Evolutionary conservation across 345 rosid genomes (phyloP).

Genomic region (Populus ilicifolia): DNA sequence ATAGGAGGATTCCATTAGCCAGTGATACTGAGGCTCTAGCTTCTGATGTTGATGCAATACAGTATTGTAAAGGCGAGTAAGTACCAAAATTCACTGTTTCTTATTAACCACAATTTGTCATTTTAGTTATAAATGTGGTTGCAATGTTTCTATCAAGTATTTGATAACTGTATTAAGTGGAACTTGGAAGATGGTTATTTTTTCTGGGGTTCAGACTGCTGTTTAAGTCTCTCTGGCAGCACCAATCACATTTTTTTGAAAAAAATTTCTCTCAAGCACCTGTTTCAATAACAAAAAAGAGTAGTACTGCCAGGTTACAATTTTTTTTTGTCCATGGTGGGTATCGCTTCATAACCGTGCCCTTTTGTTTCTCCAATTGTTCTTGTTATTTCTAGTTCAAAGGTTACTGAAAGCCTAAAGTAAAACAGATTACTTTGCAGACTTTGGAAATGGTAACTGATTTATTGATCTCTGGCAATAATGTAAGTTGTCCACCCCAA

Average conservation of each 20-base stretch:
- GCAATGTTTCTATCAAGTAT: slow-evolving; percentile 6
- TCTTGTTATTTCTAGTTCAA: background rate
- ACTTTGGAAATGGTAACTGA: background rate
- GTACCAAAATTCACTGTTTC: slow-evolving; percentile 25
- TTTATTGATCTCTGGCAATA: background rate
- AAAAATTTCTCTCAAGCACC: background rate
- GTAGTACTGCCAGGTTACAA: background rate
- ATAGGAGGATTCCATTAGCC: slow-evolving; percentile 87
- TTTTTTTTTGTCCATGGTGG: background rate
- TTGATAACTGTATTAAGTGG: background rate
- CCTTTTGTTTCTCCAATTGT: background rate
- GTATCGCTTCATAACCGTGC: background rate
- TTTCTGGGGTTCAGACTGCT: slow-evolving; percentile 2
- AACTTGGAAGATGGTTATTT: slow-evolving; percentile 3
- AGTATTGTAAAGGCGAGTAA: slow-evolving; percentile 68
- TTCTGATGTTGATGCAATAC: slow-evolving; percentile 83
- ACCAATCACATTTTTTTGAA: background rate
- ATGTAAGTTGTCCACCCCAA: background rate
- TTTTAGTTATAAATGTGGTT: slow-evolving; percentile 4
- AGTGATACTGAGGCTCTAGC: slow-evolving; percentile 90
- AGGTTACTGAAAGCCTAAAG: background rate
- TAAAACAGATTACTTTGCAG: background rate
- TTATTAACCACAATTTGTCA: background rate
- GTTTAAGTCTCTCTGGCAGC: background rate
- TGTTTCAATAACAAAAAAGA: background rate